Percentiles rank a stretch among this genome's conserved stretches.
Conservation (phyloP, 1,139 yeast genomes). For the Eremothecium cymbalariae region DNA sequence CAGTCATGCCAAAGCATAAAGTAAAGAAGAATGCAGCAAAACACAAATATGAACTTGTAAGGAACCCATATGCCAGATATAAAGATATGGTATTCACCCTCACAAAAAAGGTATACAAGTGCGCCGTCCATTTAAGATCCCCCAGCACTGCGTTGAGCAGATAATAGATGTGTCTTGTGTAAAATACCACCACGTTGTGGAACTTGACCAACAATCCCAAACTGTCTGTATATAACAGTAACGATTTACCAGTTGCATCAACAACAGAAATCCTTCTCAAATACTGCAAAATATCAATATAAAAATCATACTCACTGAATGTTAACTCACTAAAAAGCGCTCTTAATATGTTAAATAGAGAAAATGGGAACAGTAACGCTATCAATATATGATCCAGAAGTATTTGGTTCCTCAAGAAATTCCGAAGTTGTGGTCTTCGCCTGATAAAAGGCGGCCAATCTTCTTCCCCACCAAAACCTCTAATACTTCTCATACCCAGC, state of each 20-base stretch:
- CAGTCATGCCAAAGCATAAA: slow-evolving; percentile 24
- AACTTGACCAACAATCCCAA: slow-evolving; percentile 27
- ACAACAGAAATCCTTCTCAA: slow-evolving; percentile 16
- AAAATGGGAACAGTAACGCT: slow-evolving; percentile 27
- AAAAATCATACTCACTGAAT: slow-evolving; percentile 25
- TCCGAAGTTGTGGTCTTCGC: slow-evolving; percentile 21
- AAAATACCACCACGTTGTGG: slow-evolving; percentile 25
- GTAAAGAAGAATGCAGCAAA: slow-evolving; percentile 27
- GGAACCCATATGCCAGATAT: slow-evolving; percentile 24
- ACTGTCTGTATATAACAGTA: slow-evolving; percentile 15
- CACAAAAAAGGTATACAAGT: slow-evolving; percentile 9
- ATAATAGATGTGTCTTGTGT: slow-evolving; percentile 19
- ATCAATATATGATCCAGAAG: slow-evolving; percentile 26
- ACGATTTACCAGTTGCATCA: slow-evolving; percentile 14
- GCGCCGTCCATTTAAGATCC: slow-evolving; percentile 8
- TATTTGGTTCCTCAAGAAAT: slow-evolving; percentile 21
- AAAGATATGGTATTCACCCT: slow-evolving; percentile 11
- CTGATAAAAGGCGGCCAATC: slow-evolving; percentile 18
- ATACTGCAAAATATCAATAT: slow-evolving; percentile 21
- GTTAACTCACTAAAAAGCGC: slow-evolving; percentile 26
- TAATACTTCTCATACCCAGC: slow-evolving; percentile 2
- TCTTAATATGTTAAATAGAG: slow-evolving; percentile 25
- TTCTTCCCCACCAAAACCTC: slow-evolving; percentile 1
- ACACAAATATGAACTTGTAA: slow-evolving; percentile 25
- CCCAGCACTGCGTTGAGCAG: slow-evolving; percentile 8